Percentiles rank a stretch among this genome's conserved stretches.
These are phyloP conservation scores for Candida tammaniensis DNA, from an alignment of 805 yeast genomes.

Conservation along the genomic window DNA sequence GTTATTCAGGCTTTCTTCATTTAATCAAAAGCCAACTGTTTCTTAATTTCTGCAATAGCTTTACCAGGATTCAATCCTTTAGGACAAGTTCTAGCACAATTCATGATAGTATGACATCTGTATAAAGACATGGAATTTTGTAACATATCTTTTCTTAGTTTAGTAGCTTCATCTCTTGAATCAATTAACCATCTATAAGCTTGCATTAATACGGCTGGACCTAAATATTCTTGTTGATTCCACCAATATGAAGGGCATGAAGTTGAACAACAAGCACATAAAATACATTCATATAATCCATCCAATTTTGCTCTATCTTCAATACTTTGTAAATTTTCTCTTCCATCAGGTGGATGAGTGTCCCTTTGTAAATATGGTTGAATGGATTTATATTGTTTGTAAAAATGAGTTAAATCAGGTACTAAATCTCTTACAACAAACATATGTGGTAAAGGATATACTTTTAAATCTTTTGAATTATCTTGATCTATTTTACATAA, in stretches of 20 bases:
- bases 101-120: slow-evolving; percentile 99
- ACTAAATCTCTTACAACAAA: slow-evolving; percentile 95
- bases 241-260: slow-evolving; percentile 99
- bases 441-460: slow-evolving; percentile 98
- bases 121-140: slow-evolving; percentile 96
- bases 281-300: slow-evolving; percentile 94
- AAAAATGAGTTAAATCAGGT: slow-evolving; percentile 95
- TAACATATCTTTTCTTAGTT: slow-evolving; percentile 78
- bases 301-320: slow-evolving; percentile 95
- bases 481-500: slow-evolving; percentile 89
- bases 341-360: slow-evolving; percentile 79
- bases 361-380: slow-evolving; percentile 94
- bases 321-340: slow-evolving; percentile 85
- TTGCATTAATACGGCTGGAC: slow-evolving; percentile 99
- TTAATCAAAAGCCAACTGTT: slow-evolving; percentile 79
- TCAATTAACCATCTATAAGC: slow-evolving; percentile 99
- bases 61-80: slow-evolving; percentile 97
- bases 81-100: slow-evolving; percentile 97
- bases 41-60: slow-evolving; percentile 97
- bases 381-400: slow-evolving; percentile 97
- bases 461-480: slow-evolving; percentile 69
- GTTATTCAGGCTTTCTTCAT: background rate
- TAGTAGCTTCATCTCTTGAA: slow-evolving; percentile 90
- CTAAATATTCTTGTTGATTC: slow-evolving; percentile 98
- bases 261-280: slow-evolving; percentile 98